Evolutionary conservation across 2,329 filamentous ascomycete species (phyloP), one percentile per base, ranked within the genome.

Genomic region (Exophiala viscosa): DNA sequence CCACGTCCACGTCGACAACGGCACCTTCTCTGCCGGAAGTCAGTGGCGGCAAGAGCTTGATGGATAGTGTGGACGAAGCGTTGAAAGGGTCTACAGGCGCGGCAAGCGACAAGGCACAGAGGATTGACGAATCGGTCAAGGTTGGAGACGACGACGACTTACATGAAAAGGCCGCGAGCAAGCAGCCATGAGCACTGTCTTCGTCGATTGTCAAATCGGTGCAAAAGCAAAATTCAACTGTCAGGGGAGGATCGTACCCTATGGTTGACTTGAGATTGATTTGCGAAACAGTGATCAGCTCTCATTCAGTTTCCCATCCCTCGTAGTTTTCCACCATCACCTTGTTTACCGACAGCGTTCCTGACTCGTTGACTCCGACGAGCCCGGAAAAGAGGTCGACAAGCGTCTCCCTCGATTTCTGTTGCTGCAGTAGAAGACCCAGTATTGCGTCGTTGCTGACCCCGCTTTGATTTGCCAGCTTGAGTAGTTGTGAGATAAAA

Each of bases 51-150:
- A 41, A 34, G 14, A 36, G 39, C 5, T 28, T 51, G 23, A 46
- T 20, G 10, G 48, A 51, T 34, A 51, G 41, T 23, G 43, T 51
- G 23, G 48, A 51, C 28, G 48, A 51, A 15, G 48, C 48, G 1
- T 15, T 51, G 33, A 45, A 41, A 23, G 48, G 48, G 8, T 7
- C 33, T 4, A 42, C 42, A 7, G 48, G 39, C 4, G 9, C 14
- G 18, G 39, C 47, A 13, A 43, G 47, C 3, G 48, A 51, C 14
- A 45, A 46, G 14, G 42, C 42, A 8, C 14, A 40, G 15, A 31
- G 15, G 48, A 35, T 51, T 11, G 39, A 51, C 32, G 41, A 46
- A 7, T 39, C 34, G 3, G 35, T 46, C 8, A 51, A 50, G 31
- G 32, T 45, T 14, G 48, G 33, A 13, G 18, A 33, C 17, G 34